Conservation (phyloP, 306 rosid genomes). For the Acmispon strigosus region DNA sequence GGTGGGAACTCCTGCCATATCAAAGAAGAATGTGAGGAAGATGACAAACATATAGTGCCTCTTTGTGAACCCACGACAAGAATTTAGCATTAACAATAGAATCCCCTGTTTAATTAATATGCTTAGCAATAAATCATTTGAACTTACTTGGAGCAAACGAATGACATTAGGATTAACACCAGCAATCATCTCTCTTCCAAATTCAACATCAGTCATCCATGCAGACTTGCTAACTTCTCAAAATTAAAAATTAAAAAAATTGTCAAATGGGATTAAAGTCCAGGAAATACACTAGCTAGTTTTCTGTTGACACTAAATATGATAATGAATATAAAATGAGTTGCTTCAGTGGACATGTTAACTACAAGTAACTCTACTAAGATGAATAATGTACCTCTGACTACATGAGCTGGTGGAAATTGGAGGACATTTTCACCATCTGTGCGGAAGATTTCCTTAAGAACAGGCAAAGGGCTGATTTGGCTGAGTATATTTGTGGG, state of each 20-base stretch:
- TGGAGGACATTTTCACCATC: slow-evolving; percentile 51
- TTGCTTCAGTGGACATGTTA: background rate
- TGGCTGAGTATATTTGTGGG: slow-evolving; percentile 26
- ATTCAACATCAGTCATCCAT: slow-evolving; percentile 69
- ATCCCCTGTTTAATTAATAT: background rate
- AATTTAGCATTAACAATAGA: background rate
- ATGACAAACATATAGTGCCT: too few species aligned
- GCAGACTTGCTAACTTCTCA: slow-evolving; percentile 38
- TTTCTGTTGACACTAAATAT: too few species aligned
- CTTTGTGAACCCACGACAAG: background rate
- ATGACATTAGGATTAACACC: slow-evolving; percentile 53
- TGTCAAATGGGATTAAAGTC: background rate
- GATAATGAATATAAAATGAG: too few species aligned
- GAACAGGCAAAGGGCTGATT: slow-evolving; percentile 37
- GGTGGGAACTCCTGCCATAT: slow-evolving; percentile 60
- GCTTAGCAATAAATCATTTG: background rate
- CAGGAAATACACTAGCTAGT: background rate
- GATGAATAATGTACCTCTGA: slow-evolving; percentile 23
- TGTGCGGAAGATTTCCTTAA: slow-evolving; percentile 49
- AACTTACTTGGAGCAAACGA: slow-evolving; percentile 22
- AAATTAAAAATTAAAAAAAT: background rate
- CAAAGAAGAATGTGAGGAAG: background rate
- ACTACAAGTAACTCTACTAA: background rate
- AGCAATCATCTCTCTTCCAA: slow-evolving; percentile 60
- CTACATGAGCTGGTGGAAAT: slow-evolving; percentile 53